phyloP scores from a whole-genome alignment of 352 stramenopile genomes.

The Globisporangium lucens region DNA sequence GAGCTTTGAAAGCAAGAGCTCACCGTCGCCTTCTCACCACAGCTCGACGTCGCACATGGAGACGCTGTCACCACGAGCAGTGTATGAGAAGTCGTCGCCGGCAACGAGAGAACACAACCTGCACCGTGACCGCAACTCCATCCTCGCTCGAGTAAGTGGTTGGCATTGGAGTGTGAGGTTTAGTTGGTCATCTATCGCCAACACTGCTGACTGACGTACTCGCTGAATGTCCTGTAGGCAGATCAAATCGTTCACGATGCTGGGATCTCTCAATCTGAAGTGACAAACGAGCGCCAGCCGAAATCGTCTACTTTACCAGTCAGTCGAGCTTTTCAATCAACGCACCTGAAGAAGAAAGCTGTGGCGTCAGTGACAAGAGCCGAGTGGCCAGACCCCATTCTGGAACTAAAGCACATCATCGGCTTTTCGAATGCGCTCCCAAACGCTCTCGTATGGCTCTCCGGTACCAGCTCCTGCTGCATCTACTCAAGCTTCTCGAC shows the following conservation, averaged over 20 bases:
- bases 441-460: constrained; percentile 50
- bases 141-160: constrained; percentile 30
- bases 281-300: neutral
- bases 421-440: constrained; percentile 54
- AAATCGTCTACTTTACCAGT: neutral
- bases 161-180: too few species aligned
- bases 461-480: constrained; percentile 32
- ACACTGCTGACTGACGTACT: neutral
- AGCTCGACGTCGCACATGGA: neutral
- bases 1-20: neutral
- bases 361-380: constrained; percentile 32
- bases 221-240: constrained; percentile 19
- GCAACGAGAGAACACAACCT: constrained; percentile 28
- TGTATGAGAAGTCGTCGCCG: constrained; percentile 11
- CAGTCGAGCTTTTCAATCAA: neutral
- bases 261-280: constrained; percentile 21
- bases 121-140: constrained; percentile 28
- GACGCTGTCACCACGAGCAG: neutral
- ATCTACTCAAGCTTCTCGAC: constrained; percentile 65
- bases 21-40: neutral
- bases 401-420: constrained; percentile 54
- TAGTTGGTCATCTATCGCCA: too few species aligned
- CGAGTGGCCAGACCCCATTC: constrained; percentile 66
- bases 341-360: neutral
- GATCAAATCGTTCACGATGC: constrained; percentile 46